These are phyloP conservation scores for Fomes fomentarius DNA, from an alignment of 1,284 basidiomycete species.

Conservation along the genomic window DNA sequence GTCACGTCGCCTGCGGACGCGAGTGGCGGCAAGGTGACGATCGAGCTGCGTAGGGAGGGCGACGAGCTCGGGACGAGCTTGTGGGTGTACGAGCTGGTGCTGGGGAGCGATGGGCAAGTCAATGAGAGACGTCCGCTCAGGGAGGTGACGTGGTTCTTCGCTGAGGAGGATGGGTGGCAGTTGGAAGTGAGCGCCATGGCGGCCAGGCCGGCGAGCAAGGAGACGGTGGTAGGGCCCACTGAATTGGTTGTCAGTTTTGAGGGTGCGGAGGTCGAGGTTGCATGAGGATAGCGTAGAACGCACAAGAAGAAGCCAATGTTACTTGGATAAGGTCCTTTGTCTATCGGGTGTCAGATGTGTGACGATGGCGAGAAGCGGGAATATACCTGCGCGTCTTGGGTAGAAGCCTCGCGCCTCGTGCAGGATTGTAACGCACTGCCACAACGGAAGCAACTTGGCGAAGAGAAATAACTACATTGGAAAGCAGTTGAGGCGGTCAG, in stretches of 20 bases:
- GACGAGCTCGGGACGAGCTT: neutral
- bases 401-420: no score
- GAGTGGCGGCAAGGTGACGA: neutral
- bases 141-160: slow-evolving; percentile 5
- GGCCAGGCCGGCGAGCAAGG: neutral
- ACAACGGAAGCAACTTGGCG: neutral
- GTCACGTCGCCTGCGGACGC: neutral
- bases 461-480: neutral
- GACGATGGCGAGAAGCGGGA: no score
- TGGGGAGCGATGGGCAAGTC: neutral
- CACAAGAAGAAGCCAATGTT: no score
- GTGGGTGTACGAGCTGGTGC: slow-evolving; percentile 3
- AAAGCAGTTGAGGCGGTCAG: neutral
- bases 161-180: neutral
- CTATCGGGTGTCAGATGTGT: no score
- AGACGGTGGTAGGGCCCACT: neutral
- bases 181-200: neutral
- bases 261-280: neutral
- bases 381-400: no score
- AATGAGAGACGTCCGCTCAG: neutral
- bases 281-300: no score
- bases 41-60: neutral
- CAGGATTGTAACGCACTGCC: slow-evolving; percentile 3
- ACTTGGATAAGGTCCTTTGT: no score
- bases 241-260: neutral